Percentiles rank a stretch among this genome's conserved stretches.
These are phyloP conservation scores for Breynia disticha DNA, from an alignment of 441 rosid genomes.

Conservation along the genomic window DNA sequence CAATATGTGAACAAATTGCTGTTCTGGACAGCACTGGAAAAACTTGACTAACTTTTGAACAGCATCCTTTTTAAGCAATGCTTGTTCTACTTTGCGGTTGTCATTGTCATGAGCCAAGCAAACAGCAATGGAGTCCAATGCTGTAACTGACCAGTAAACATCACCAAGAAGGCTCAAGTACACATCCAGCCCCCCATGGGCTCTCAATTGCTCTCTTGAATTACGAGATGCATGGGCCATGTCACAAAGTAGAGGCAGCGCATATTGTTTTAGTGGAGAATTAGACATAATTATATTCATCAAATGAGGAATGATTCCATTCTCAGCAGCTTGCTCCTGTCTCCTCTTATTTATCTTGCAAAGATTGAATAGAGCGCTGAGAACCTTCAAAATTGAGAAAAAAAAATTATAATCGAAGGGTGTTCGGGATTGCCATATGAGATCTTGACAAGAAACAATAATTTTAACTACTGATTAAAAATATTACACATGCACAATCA, in stretches of 20 bases:
- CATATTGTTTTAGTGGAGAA: constrained; percentile 76
- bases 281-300: constrained; percentile 71
- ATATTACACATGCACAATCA: no score
- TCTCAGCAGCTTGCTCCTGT: constrained; percentile 99
- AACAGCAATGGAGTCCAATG: constrained; percentile 94
- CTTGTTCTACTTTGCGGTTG: constrained; percentile 88
- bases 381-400: constrained; percentile 44
- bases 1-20: constrained; percentile 88
- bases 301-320: constrained; percentile 94
- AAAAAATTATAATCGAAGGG: constrained; percentile 2
- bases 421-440: no score
- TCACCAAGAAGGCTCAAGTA: constrained; percentile 91
- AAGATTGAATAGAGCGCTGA: constrained; percentile 82
- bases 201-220: constrained; percentile 95
- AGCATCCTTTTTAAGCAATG: constrained; percentile 78
- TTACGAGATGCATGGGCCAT: constrained; percentile 99
- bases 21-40: constrained; percentile 89
- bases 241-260: constrained; percentile 86
- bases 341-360: constrained; percentile 99
- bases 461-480: no score
- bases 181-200: constrained; percentile 90
- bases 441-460: no score
- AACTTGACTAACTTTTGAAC: constrained; percentile 80
- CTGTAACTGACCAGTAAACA: constrained; percentile 76
- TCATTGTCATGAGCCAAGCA: constrained; percentile 98